Percentiles rank a stretch among this genome's conserved stretches.
Evolutionary conservation across 148 eudicot species (phyloP).

Genomic region (Silene latifolia): DNA sequence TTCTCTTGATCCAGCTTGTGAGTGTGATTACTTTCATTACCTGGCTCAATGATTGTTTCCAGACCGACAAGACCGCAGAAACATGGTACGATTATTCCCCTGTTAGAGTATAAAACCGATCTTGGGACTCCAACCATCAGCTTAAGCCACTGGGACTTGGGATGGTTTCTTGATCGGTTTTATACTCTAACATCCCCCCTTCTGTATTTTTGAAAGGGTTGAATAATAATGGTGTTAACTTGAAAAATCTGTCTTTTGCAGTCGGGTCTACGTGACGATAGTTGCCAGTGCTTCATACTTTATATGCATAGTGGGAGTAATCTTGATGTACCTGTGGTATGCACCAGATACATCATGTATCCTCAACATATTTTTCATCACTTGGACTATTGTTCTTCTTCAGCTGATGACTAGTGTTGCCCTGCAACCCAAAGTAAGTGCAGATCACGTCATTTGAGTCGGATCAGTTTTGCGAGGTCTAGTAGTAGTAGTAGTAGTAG

Average conservation of each 20-base stretch:
- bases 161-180: too few species aligned
- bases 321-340: constrained; percentile 76
- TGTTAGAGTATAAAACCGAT: too few species aligned
- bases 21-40: constrained; percentile 81
- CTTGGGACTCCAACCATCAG: too few species aligned
- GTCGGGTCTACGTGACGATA: constrained; percentile 51
- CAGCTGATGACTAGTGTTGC: constrained; percentile 81
- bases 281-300: constrained; percentile 49
- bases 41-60: constrained; percentile 68
- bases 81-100: constrained; percentile 47
- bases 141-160: too few species aligned
- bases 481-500: too few species aligned
- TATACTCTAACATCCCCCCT: too few species aligned
- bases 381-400: constrained; percentile 71
- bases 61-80: constrained; percentile 52
- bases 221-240: not conserved
- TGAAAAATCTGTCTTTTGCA: constrained; percentile 29
- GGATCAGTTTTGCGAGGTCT: too few species aligned
- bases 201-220: not conserved
- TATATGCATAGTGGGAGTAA: constrained; percentile 56
- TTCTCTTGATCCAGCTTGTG: constrained; percentile 71
- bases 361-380: constrained; percentile 69
- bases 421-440: constrained; percentile 64
- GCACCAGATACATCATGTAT: constrained; percentile 65
- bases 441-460: too few species aligned